Evolutionary conservation across 805 yeast genomes (phyloP).

Genomic region (Wickerhamiella australiensis): DNA sequence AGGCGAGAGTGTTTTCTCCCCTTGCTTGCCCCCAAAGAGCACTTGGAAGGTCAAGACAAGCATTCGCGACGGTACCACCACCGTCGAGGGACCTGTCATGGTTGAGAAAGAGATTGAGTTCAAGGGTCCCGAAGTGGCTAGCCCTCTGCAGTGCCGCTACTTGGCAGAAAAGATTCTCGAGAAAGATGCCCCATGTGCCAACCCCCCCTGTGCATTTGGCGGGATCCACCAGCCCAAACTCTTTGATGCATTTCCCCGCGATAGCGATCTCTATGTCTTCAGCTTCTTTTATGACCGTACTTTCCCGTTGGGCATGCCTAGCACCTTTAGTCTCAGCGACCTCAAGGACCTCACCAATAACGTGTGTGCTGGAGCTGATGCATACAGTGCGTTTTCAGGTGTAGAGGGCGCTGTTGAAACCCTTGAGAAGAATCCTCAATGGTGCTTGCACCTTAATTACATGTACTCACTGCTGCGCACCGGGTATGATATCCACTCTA

Average conservation of each 20-base stretch:
- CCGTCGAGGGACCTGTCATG: slow-evolving; percentile 15
- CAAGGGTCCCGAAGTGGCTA: slow-evolving; percentile 49
- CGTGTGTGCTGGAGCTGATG: slow-evolving; percentile 73
- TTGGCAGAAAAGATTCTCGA: slow-evolving; percentile 72
- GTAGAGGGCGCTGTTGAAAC: slow-evolving; percentile 55
- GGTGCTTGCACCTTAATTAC: slow-evolving; percentile 89
- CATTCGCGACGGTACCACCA: slow-evolving; percentile 31
- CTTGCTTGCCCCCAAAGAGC: slow-evolving; percentile 79
- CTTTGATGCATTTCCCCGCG: slow-evolving; percentile 55
- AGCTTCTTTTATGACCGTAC: slow-evolving; percentile 94
- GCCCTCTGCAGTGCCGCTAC: slow-evolving; percentile 75
- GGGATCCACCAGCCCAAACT: slow-evolving; percentile 96
- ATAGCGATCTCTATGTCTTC: slow-evolving; percentile 75
- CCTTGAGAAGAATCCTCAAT: slow-evolving; percentile 69
- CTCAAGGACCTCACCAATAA: slow-evolving; percentile 65
- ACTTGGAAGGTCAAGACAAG: slow-evolving; percentile 49
- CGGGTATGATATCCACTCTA: slow-evolving; percentile 91
- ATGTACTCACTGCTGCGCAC: slow-evolving; percentile 82
- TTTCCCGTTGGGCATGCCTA: slow-evolving; percentile 88
- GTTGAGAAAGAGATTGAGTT: slow-evolving; percentile 36
- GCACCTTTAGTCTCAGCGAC: slow-evolving; percentile 74
- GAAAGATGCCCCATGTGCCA: slow-evolving; percentile 65
- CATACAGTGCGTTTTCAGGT: slow-evolving; percentile 54
- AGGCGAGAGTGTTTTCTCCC: slow-evolving; percentile 38
- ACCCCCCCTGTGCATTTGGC: slow-evolving; percentile 85